Conservation (phyloP, 2,329 filamentous ascomycete species). For the Camptophora hylomeconis region DNA sequence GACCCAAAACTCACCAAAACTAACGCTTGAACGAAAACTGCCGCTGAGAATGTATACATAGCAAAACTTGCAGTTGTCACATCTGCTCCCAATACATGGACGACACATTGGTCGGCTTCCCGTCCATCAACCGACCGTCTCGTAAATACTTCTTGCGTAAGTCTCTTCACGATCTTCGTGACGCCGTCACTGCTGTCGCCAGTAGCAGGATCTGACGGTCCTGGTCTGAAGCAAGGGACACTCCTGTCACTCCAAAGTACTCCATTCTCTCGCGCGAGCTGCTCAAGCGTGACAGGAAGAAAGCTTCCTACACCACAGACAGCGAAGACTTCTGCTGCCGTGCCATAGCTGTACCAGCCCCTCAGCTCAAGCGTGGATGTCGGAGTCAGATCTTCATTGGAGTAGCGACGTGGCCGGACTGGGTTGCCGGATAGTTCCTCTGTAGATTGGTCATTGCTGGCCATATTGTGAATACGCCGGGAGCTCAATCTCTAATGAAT, state of each 20-base stretch:
- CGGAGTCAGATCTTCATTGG: conserved; percentile 69
- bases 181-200: conserved; percentile 11
- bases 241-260: conserved; percentile 62
- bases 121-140: neutral
- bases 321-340: conserved; percentile 90
- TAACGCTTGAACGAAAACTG: conserved; percentile 71
- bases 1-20: conserved; percentile 58
- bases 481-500: neutral
- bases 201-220: conserved; percentile 17
- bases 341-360: conserved; percentile 87
- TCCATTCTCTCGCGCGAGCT: conserved; percentile 80
- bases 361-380: conserved; percentile 70
- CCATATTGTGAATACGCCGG: neutral
- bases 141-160: conserved; percentile 5
- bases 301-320: conserved; percentile 80
- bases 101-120: conserved; percentile 53
- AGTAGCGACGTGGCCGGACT: conserved; percentile 42
- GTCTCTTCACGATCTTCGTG: neutral
- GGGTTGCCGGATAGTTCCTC: neutral
- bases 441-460: neutral
- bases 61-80: conserved; percentile 84
- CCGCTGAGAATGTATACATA: conserved; percentile 89
- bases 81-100: conserved; percentile 60
- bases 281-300: conserved; percentile 82
- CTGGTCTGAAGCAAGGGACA: conserved; percentile 50